These are phyloP conservation scores for Psidium friedrichsthalianum DNA, from an alignment of 345 rosid species.

Conservation along the genomic window DNA sequence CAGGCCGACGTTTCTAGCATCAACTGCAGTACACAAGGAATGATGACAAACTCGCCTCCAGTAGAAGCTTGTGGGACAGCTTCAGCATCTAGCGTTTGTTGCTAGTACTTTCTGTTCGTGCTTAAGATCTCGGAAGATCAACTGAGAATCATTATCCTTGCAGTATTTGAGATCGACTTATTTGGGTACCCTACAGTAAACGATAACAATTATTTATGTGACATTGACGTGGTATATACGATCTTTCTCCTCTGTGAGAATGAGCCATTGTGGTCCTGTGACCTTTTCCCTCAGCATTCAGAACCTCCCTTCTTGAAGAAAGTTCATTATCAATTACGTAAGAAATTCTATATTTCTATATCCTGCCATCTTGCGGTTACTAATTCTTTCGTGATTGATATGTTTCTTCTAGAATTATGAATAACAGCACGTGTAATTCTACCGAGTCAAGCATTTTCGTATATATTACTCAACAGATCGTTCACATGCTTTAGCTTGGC, in stretches of 20 bases:
- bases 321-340: background rate
- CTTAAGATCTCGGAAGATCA: background rate
- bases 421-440: background rate
- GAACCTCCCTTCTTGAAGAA: background rate
- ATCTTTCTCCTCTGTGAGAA: background rate
- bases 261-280: background rate
- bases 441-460: background rate
- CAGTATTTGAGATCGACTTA: background rate
- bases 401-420: background rate
- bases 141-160: background rate
- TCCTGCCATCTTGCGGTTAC: background rate
- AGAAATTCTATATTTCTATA: background rate
- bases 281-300: background rate
- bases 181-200: background rate
- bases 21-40: conserved; percentile 25
- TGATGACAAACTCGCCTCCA: conserved; percentile 3
- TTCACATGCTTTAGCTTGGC: background rate
- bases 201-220: background rate
- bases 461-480: background rate
- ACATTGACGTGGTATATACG: background rate
- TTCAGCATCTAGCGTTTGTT: conserved; percentile 29
- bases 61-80: conserved; percentile 2
- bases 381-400: background rate
- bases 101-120: conserved; percentile 2
- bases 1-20: conserved; percentile 6